Evolutionary conservation across 2,329 filamentous ascomycete genomes (phyloP), one percentile per base, ranked within the genome.

Genomic region (Hypomyces perniciosus): DNA sequence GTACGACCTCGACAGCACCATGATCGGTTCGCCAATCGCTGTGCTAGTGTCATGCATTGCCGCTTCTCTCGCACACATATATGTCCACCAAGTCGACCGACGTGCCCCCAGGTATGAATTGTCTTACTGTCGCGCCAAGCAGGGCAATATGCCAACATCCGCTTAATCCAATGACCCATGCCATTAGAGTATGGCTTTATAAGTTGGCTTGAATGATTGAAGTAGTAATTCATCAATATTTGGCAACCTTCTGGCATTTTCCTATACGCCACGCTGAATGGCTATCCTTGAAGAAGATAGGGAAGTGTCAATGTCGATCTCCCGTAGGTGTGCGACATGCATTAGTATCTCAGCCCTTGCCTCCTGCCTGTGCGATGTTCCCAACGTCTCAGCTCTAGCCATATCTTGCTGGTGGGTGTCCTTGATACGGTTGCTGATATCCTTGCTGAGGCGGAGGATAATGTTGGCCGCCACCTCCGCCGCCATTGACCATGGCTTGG

Each of bases 401-500:
- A 41, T 50, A 53, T 13, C 41, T 45, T 37, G 51, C 46, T 8
- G 51, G 51, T 20, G 46, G 35, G 7, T 53, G 41, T 8, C 26
- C 41, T 12, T 50, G 41, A 31, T 50, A 41, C n/a, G 42, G 51
- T 4, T 37, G 51, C 37, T 50, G 51, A 8, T 39, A 45, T 37
- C 47, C 43, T 27, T 56, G 54, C 38, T 50, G 52, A 27, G 55
- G 42, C 29, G 65, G 67, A 9, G 67, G 67, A 5, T 58, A 59
- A n/a, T 56, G 59, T 9, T 60, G 58, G 27, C 60, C 57, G 1
- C 64, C 46, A 26, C 56, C 53, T 2, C 48, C 67, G n/a, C 68
- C 72, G 31, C 71, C 72, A 43, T 70, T 68, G 57, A 65, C 68
- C 72, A 81, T 78, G 49, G 71, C 71, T 63, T 75, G 72, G 44